Evolutionary conservation across 2,329 filamentous ascomycete genomes (phyloP), one percentile per base, ranked within the genome.

Genomic region (Coniosporium tulheliwenetii): DNA sequence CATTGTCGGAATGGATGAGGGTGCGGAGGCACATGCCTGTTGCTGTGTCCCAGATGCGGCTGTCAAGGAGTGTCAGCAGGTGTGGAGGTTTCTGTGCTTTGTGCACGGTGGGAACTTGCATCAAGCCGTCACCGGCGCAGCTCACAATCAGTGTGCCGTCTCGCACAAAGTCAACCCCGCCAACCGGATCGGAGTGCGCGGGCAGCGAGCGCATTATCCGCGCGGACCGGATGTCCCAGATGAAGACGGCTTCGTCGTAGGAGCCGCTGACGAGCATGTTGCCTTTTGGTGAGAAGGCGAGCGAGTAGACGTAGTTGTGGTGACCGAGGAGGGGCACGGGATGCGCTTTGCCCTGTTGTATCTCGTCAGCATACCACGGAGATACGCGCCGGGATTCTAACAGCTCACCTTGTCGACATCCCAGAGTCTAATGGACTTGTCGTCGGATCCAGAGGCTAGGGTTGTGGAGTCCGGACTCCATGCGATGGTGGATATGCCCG

Each of bases 201-300:
- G 91, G 91, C 32, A 98, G 64, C 46, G 81, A 87, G 41, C 86
- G 75, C 86, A 98, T 94, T 30, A 91, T 69, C 15, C 81, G 71
- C 0, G 85, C 87, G 0, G 85, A 85, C 10, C 91, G 74, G 10
- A 96, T 84, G 59, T 98, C 91, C 91, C 91, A 98, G 5, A 98
- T 63, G 48, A 94, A 95, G 0, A 98, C 85, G 4, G 91, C 91
- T 65, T 98, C 91, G 50, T 98, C 91, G 61, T 95, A 96, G 47
- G 84, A 93, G 10, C 91, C 91, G 48, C 84, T 93, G 12, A 87
- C 91, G 30, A 98, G 73, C 56, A 96, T 94, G 55, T 98, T 98
- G 16, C 91, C 91, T 59, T 95, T 96, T 1, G 91, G 91, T n/a
- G 85, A 89, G 60, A 96, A 96, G 5, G 87, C 86, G 30, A 98